phyloP scores from a whole-genome alignment of 148 eudicot species.

The Rhododendron molle region DNA sequence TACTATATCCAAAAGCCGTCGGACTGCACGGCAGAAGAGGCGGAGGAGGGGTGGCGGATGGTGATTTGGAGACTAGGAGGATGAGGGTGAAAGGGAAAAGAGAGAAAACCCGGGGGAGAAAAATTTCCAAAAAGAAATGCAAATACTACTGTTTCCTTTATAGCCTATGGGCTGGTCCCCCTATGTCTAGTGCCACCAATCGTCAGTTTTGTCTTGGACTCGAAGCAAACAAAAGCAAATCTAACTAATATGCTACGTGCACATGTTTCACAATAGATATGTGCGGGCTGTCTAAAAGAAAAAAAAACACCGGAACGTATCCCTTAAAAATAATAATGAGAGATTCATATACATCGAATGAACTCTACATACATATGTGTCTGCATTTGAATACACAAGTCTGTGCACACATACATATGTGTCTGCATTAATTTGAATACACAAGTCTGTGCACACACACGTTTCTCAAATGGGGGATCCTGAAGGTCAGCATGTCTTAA shows the following conservation, averaged over 20 bases:
- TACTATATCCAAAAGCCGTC: too few relatives aligned
- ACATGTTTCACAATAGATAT: not conserved
- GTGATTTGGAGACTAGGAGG: too few relatives aligned
- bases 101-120: too few relatives aligned
- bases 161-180: not conserved
- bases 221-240: not conserved
- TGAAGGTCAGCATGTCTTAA: too few relatives aligned
- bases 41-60: too few relatives aligned
- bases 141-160: not conserved
- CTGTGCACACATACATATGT: not conserved
- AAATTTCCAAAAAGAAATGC: too few relatives aligned
- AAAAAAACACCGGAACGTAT: too few relatives aligned
- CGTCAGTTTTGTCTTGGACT: not conserved
- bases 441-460: not conserved
- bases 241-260: not conserved
- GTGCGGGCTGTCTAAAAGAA: not conserved
- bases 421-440: not conserved
- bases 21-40: too few relatives aligned
- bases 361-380: not conserved
- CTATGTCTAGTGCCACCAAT: not conserved
- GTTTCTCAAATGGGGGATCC: too few relatives aligned
- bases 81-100: too few relatives aligned
- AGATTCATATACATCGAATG: too few relatives aligned
- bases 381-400: not conserved
- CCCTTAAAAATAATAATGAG: too few relatives aligned